A percentile compares a stretch with the other conserved stretches of the same genome.
These are phyloP conservation scores for Heterobasidion parviporum DNA, from an alignment of 1,284 basidiomycete species.

Conservation along the genomic window DNA sequence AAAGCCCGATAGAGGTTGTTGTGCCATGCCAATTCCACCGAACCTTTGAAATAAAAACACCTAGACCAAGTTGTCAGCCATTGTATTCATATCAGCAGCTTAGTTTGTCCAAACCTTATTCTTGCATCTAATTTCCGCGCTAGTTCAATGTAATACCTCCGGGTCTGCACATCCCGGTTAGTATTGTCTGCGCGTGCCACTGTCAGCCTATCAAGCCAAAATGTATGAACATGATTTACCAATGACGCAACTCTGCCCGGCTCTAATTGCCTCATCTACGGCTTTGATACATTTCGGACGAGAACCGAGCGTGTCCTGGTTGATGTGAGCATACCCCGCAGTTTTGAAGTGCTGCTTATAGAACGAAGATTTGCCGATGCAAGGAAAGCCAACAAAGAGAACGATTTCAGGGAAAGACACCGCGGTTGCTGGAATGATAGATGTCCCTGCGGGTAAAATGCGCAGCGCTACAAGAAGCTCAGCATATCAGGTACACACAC, in stretches of 20 bases:
- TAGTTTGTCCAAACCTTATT: slow-evolving; percentile 37
- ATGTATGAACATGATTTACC: slow-evolving; percentile 35
- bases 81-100: background rate
- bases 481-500: background rate
- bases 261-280: slow-evolving; percentile 46
- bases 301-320: slow-evolving; percentile 76
- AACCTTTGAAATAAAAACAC: slow-evolving; percentile 67
- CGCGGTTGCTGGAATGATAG: slow-evolving; percentile 47
- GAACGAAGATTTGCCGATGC: slow-evolving; percentile 82
- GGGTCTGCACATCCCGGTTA: slow-evolving; percentile 64
- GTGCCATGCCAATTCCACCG: slow-evolving; percentile 77
- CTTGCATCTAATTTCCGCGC: slow-evolving; percentile 49
- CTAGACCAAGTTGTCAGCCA: slow-evolving; percentile 24
- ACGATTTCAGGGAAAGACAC: slow-evolving; percentile 44
- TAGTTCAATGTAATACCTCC: slow-evolving; percentile 62
- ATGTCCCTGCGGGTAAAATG: slow-evolving; percentile 34
- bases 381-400: slow-evolving; percentile 84
- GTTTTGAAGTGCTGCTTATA: slow-evolving; percentile 65
- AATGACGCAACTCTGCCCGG: slow-evolving; percentile 65
- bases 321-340: slow-evolving; percentile 70
- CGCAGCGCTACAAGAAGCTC: background rate
- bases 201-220: background rate
- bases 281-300: slow-evolving; percentile 69
- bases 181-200: slow-evolving; percentile 65
- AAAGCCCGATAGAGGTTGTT: slow-evolving; percentile 83